These are phyloP conservation scores for Helicocarpus griseus DNA, from an alignment of 2,329 filamentous ascomycete genomes.

Conservation along the genomic window DNA sequence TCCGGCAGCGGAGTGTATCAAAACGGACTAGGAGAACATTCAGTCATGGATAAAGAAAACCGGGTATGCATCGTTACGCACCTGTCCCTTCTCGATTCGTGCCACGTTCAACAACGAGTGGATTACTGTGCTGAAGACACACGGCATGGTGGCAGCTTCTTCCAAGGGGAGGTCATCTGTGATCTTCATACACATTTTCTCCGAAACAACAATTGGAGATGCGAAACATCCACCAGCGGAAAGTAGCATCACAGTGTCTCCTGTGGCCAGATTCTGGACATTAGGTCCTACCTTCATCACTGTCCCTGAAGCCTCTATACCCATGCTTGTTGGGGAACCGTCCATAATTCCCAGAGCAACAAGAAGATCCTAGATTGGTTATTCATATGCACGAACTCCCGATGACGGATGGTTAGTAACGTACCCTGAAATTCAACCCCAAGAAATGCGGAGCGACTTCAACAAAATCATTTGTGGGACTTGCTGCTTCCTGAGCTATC, in stretches of 20 bases:
- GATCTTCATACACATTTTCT: slow-evolving; percentile 14
- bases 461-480: slow-evolving; percentile 1
- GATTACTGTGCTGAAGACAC: slow-evolving; percentile 17
- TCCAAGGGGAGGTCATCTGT: slow-evolving; percentile 19
- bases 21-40: slow-evolving; percentile 12
- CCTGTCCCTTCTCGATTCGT: slow-evolving; percentile 9
- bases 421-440: slow-evolving; percentile 4
- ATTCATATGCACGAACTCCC: no score
- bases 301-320: slow-evolving; percentile 34
- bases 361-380: slow-evolving; percentile 11
- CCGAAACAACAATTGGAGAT: slow-evolving; percentile 7
- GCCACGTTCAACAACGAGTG: slow-evolving; percentile 17
- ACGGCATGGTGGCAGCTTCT: slow-evolving; percentile 19
- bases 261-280: slow-evolving; percentile 25
- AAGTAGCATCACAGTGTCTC: slow-evolving; percentile 31
- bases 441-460: slow-evolving; percentile 1
- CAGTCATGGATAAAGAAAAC: no score
- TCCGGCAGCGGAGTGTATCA: slow-evolving; percentile 20
- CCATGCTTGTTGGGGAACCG: slow-evolving; percentile 23
- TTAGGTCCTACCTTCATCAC: slow-evolving; percentile 30
- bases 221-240: slow-evolving; percentile 6
- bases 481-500: neutral
- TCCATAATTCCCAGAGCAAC: slow-evolving; percentile 15
- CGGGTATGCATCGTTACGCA: neutral
- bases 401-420: neutral